Evolutionary conservation across 148 eudicot genomes (phyloP), one percentile per base, ranked within the genome.

Genomic region (Chenopodium suecicum): DNA sequence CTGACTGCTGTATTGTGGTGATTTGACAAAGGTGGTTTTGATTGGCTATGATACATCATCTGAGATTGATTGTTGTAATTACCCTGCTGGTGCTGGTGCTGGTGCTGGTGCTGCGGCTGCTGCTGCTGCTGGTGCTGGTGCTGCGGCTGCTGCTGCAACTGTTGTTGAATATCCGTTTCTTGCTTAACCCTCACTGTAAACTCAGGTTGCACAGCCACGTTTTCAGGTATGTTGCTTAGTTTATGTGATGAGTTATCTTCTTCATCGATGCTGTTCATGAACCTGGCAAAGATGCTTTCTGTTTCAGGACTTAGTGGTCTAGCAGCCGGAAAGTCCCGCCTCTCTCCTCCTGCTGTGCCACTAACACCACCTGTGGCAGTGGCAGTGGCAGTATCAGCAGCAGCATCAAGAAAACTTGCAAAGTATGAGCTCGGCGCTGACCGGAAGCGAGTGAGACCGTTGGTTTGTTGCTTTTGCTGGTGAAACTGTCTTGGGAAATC

Each of bases 391-490:
- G 87, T 86, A 1, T 77, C 79, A 11, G 80, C 82, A 65, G 80
- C 78, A 72, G 81, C 84, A 82, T 82, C 90, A 13, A 94, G 82
- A 37, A 92, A 84, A 80, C 77, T 86, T 10, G 93, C 74, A n/a
- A 96, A 94, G 80, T 91, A 94, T 2, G 99, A 89, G 73, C 98
- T 96, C 3, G 99, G 99, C 1, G 99, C 98, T 0, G 99, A 96
- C 17, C 92, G 92, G 32, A 89, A 96, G 37, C 99, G 90, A 14
- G 93, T 91, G 31, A 96, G 87, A 4, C 92, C 88, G 20, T 80
- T 88, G 84, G 82, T 78, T 62, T 85, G 88, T 69, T 84, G 93
- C 75, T 87, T 88, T 62, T 83, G 95, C 65, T 83, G 89, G 31
- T 83, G 78, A 64, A 78, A 78, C 62, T 78, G 86, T 46, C 83